Evolutionary conservation across 345 rosid genomes (phyloP).

Genomic region (Cochlearia excelsa): DNA sequence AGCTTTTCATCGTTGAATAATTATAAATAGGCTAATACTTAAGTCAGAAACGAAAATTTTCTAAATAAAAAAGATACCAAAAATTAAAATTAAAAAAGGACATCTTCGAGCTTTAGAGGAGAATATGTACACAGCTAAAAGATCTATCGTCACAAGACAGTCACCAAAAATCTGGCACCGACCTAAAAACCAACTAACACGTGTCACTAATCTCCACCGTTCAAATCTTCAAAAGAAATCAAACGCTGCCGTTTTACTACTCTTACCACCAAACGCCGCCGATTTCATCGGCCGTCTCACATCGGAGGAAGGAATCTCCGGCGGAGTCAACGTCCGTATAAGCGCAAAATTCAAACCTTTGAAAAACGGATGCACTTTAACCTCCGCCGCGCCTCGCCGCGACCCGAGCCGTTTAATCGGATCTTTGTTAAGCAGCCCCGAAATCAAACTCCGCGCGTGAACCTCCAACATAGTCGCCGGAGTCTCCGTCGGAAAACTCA

Average conservation of each 20-base stretch:
- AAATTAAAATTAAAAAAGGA: neutral
- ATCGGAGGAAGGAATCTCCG: slow-evolving; percentile 46
- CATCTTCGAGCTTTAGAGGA: slow-evolving; percentile 14
- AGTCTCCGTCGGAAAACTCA: slow-evolving; percentile 56
- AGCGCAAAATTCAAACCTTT: slow-evolving; percentile 78
- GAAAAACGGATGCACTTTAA: slow-evolving; percentile 83
- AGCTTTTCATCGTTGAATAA: neutral
- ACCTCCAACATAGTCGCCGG: slow-evolving; percentile 47
- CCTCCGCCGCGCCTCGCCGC: slow-evolving; percentile 78
- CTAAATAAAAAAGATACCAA: too few species aligned
- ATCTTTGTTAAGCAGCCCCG: slow-evolving; percentile 67
- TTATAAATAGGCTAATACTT: neutral
- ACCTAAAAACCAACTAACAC: slow-evolving; percentile 31
- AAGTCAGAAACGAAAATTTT: neutral
- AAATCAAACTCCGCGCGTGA: slow-evolving; percentile 70
- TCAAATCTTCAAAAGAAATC: slow-evolving; percentile 51
- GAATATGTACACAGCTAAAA: slow-evolving; percentile 39
- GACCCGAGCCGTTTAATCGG: slow-evolving; percentile 71
- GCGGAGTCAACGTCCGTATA: slow-evolving; percentile 67
- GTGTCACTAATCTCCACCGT: slow-evolving; percentile 36
- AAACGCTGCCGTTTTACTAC: slow-evolving; percentile 49
- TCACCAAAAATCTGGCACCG: slow-evolving; percentile 45
- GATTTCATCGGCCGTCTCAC: slow-evolving; percentile 40
- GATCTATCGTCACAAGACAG: slow-evolving; percentile 36
- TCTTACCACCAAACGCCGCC: slow-evolving; percentile 37